Percentiles rank a stretch among this genome's conserved stretches.
These are phyloP conservation scores for Sarcomyxa edulis DNA, from an alignment of 768 basidiomycete species.

Conservation along the genomic window DNA sequence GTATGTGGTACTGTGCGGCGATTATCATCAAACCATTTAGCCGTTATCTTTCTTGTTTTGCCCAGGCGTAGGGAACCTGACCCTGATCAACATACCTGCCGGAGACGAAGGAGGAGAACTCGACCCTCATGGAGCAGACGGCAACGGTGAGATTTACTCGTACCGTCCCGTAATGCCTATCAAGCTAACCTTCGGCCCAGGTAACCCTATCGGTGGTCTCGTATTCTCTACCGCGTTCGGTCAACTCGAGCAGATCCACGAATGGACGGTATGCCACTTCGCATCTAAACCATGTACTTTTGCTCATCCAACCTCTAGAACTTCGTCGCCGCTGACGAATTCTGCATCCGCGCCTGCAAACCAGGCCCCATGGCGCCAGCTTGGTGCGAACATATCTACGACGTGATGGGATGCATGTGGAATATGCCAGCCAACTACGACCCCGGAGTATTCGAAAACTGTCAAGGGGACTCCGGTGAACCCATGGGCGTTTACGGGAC, in stretches of 20 bases:
- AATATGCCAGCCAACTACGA: constrained; percentile 53
- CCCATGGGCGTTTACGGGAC: constrained; percentile 67
- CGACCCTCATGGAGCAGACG: constrained; percentile 65
- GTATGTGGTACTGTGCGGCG: constrained; percentile 30
- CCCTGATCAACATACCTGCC: constrained; percentile 55
- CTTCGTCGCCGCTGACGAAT: constrained; percentile 53
- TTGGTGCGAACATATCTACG: constrained; percentile 59
- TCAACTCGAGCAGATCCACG: constrained; percentile 49
- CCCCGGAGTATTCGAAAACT: constrained; percentile 42
- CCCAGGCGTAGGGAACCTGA: constrained; percentile 58
- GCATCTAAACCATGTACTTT: too few relatives aligned
- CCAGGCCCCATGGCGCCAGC: constrained; percentile 41
- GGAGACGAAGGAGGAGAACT: constrained; percentile 47
- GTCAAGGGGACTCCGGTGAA: constrained; percentile 47
- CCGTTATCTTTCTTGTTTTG: too few relatives aligned
- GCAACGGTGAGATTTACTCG: constrained; percentile 39
- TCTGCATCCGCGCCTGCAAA: constrained; percentile 73
- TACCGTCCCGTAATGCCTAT: too few relatives aligned
- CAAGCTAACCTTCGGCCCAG: constrained; percentile 15
- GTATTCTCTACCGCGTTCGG: constrained; percentile 75
- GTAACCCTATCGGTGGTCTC: constrained; percentile 59
- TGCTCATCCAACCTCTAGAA: constrained; percentile 31
- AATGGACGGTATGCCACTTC: constrained; percentile 71
- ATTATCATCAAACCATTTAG: too few relatives aligned
- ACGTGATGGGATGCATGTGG: constrained; percentile 52